These are phyloP conservation scores for Botryotinia globosa DNA, from an alignment of 2,329 filamentous ascomycete genomes.

Conservation along the genomic window DNA sequence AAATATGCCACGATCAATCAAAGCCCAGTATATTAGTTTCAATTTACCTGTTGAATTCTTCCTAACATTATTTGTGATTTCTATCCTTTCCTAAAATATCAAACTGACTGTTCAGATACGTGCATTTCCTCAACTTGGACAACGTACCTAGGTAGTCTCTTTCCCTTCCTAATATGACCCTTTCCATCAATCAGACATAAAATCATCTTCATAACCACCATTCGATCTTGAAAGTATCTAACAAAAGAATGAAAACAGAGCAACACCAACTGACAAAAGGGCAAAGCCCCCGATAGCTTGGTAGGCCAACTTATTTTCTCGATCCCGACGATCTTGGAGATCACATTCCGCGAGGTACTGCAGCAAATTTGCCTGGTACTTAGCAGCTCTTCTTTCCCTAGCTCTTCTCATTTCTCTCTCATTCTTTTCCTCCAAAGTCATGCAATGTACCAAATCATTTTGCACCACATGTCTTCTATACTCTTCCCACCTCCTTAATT, in stretches of 20 bases:
- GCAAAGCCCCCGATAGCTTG: background rate
- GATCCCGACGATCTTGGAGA: background rate
- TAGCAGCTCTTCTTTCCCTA: background rate
- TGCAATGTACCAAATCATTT: background rate
- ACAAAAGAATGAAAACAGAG: background rate
- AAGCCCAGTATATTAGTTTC: fast-evolving
- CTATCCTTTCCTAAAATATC: background rate
- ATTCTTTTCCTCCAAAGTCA: background rate
- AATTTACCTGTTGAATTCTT: background rate
- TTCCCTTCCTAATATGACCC: fast-evolving
- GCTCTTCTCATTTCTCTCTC: background rate
- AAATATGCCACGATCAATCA: background rate
- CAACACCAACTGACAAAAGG: background rate
- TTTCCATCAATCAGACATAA: background rate
- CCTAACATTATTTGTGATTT: background rate
- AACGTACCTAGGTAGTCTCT: background rate
- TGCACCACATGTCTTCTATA: background rate
- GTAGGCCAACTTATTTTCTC: background rate
- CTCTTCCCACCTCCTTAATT: background rate
- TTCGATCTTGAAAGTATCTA: background rate
- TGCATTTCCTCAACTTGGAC: background rate
- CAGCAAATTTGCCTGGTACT: background rate
- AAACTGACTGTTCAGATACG: background rate
- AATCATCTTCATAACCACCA: background rate
- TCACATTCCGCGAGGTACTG: background rate